Base-by-base conservation (phyloP, 257 asterid genomes). In the Euphrasia confusa region DNA sequence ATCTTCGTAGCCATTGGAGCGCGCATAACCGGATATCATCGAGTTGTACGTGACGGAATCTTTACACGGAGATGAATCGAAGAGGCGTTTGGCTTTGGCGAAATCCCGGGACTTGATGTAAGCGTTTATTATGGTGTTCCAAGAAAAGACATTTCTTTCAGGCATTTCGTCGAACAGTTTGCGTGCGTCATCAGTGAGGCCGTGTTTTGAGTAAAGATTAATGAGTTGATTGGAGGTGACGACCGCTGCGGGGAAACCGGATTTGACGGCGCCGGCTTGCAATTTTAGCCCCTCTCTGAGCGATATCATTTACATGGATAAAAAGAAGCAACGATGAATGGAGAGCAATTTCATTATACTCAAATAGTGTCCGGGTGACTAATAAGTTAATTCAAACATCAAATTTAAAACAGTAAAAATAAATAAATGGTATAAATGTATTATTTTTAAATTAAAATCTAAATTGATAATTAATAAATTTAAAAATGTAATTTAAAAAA, bases 111-210 rank as follows among this genome's bases (percentile, higher is more conserved):
- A 77, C 75, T 72, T 86, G 66, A 89, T 71, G 27, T 77, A 72
- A 54, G 89, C 82, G 74, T 75, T 75, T 33, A 84, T 69, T 13
- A 84, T 77, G 63, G 97, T 74, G 76, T 92, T 92, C 98, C 95
- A 91, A 27, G 95, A 75, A 69, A 71, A 82, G 0, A 81, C 85
- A 56, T 88, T 91, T 74, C 90, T 76, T 3, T 81, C 84, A 53
- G 90, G 75, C 95, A 91, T 86, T 88, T 60, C 93, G 59, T 88
- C 93, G 71, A 91, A 91, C 86, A 86, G 39, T 5, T 76, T 81
- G 3, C 68, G 82, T 52, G 95, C 95, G 63, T 83, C 83, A 10
- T 54, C 40, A 0, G 68, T 12, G 3, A 81, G 69, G 4, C 93
- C 84, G 49, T 81, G 59, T 37, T 78, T 76, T 0, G 86, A 76